Evolutionary conservation across 2,329 filamentous ascomycete genomes (phyloP).

Genomic region (Penicillium sp.): DNA sequence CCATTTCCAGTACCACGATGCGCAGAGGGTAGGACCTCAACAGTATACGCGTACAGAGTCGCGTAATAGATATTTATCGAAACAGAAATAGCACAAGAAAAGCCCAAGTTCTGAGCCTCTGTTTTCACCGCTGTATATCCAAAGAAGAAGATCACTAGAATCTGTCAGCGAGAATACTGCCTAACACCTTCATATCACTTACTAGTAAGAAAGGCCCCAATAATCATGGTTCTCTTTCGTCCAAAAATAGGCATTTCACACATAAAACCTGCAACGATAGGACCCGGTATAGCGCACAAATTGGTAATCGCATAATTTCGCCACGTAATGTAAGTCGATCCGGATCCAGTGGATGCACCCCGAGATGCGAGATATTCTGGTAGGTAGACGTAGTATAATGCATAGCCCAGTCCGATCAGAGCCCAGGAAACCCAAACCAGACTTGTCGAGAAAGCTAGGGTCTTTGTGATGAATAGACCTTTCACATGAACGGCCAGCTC

Average conservation of each 20-base stretch:
- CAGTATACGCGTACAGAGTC: conserved; percentile 63
- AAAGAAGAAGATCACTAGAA: conserved; percentile 65
- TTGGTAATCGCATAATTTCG: conserved; percentile 71
- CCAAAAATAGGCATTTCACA: conserved; percentile 60
- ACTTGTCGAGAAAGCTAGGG: conserved; percentile 60
- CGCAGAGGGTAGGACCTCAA: conserved; percentile 36
- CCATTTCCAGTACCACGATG: conserved; percentile 29
- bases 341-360: conserved; percentile 56
- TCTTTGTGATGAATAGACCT: conserved; percentile 63
- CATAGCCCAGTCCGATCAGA: conserved; percentile 69
- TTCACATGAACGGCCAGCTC: conserved; percentile 56
- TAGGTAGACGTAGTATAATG: conserved; percentile 72
- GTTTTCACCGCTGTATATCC: conserved; percentile 68
- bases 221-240: conserved; percentile 63
- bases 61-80: conserved; percentile 71
- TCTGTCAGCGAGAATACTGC: not conserved
- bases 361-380: conserved; percentile 61
- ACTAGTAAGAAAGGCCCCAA: conserved; percentile 61
- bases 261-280: conserved; percentile 67
- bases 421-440: conserved; percentile 70
- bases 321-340: conserved; percentile 60
- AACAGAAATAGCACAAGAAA: conserved; percentile 67
- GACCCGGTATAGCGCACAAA: conserved; percentile 65
- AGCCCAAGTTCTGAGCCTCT: conserved; percentile 62
- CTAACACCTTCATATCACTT: not conserved